phyloP scores from a whole-genome alignment of 305 asterid species.

The Fraxinus nigra region DNA sequence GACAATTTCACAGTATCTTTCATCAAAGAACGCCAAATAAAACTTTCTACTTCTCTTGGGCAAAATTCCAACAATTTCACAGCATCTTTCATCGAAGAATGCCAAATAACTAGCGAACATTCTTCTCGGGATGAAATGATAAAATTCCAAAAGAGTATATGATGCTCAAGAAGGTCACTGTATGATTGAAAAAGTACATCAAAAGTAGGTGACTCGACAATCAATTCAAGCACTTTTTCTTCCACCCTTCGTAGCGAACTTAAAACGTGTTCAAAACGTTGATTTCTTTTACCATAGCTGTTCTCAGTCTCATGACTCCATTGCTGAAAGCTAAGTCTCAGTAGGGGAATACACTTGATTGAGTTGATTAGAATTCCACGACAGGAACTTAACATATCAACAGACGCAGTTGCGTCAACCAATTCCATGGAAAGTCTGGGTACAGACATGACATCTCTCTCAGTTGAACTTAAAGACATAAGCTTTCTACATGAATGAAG shows the following conservation, averaged over 20 bases:
- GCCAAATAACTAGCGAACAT: conserved; percentile 49
- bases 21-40: conserved; percentile 36
- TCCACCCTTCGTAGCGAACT: conserved; percentile 55
- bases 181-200: conserved; percentile 53
- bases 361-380: conserved; percentile 42
- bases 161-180: conserved; percentile 70
- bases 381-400: conserved; percentile 34
- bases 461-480: conserved; percentile 30
- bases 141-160: conserved; percentile 67
- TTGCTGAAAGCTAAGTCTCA: conserved; percentile 73
- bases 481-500: conserved; percentile 44
- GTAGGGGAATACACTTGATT: conserved; percentile 47
- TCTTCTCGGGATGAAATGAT: conserved; percentile 48
- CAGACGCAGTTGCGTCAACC: conserved; percentile 39
- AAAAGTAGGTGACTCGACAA: conserved; percentile 55
- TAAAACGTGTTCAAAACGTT: conserved; percentile 44
- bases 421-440: conserved; percentile 59
- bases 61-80: conserved; percentile 42
- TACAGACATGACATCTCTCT: conserved; percentile 28
- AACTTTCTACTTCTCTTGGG: conserved; percentile 54
- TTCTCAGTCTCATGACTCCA: conserved; percentile 58
- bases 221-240: conserved; percentile 56
- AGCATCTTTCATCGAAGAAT: conserved; percentile 54
- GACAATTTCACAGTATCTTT: conserved; percentile 49
- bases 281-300: conserved; percentile 26